Base-by-base conservation (phyloP, 306 rosid genomes). In the Cicer bijugum region DNA sequence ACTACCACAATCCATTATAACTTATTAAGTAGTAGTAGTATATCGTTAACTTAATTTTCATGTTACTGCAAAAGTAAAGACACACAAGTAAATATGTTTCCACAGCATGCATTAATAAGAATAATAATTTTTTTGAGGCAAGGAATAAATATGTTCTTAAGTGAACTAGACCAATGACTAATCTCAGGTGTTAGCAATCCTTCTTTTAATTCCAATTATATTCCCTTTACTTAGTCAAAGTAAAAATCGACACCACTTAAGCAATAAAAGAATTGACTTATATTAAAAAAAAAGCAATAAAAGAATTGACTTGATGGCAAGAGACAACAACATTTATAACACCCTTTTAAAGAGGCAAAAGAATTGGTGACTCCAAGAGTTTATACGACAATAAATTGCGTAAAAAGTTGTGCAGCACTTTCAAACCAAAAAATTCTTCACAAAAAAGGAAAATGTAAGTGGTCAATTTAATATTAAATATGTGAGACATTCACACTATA, bases 281-380 rank as follows among this genome's bases (percentile, higher is more conserved):
- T 23, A 23, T 23, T 23, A 23, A 23, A 19, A 19, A 19, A 23
- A 23, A 23, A 23, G 33, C 33, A 23, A 23, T 23, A 23, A 23
- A 23, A 23, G 33, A 23, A 23, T 52, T 17, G 28, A 52, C 5
- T 52, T 7, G 6, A n/a, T 14, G 20, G 6, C 1, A 7, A 53
- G 12, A 33, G 17, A 59, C 43, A 59, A 12, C 2, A 12, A n/a
- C 16, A 23, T 57, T 2, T 57, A 4, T 33, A 4, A 8, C 15
- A 23, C 28, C 63, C 63, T 20, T 57, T 23, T 57, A 23, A 57
- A 28, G 63, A 57, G 28, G n/a, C 63, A 23, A 10, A 59, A 59
- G 11, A 42, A 33, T 59, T 59, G 28, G 65, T 35, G 65, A 59
- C 65, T 33, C 4, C 9, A 33, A 59, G 19, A 9, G 5, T 16